These are phyloP conservation scores for Glycine tomentella DNA, from an alignment of 306 rosid genomes.

Conservation along the genomic window DNA sequence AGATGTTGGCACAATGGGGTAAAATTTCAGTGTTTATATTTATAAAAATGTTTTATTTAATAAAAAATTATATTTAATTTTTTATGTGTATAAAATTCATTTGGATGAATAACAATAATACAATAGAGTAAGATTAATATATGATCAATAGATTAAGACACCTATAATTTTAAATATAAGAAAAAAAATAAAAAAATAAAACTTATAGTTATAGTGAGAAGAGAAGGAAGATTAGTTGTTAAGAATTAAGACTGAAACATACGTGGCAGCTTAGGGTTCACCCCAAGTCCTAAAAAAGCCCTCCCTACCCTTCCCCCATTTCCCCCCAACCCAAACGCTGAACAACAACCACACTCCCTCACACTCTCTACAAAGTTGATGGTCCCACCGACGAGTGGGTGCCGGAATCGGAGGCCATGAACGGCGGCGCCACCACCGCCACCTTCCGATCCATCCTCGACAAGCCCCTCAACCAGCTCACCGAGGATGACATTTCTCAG, in stretches of 20 bases:
- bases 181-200: too few relatives aligned
- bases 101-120: too few relatives aligned
- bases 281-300: constrained; percentile 59
- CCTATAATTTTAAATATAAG: too few relatives aligned
- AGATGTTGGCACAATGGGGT: too few relatives aligned
- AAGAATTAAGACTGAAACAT: constrained; percentile 58
- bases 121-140: too few relatives aligned
- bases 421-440: constrained; percentile 61
- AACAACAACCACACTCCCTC: too few relatives aligned
- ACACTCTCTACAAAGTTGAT: constrained; percentile 1
- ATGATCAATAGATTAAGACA: too few relatives aligned
- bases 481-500: constrained; percentile 99
- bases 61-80: too few relatives aligned
- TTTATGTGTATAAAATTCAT: too few relatives aligned
- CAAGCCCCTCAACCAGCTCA: constrained; percentile 88
- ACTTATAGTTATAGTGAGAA: too few relatives aligned
- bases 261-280: constrained; percentile 99
- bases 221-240: constrained; percentile 45
- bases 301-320: constrained; percentile 42
- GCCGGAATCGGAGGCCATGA: constrained; percentile 67
- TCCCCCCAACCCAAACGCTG: constrained; percentile 19
- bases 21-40: too few relatives aligned
- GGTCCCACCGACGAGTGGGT: constrained; percentile 40
- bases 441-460: constrained; percentile 83
- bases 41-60: too few relatives aligned